Percentiles rank a stretch among this genome's conserved stretches.
Evolutionary conservation across 306 rosid genomes (phyloP).

Genomic region (Datisca glomerata): DNA sequence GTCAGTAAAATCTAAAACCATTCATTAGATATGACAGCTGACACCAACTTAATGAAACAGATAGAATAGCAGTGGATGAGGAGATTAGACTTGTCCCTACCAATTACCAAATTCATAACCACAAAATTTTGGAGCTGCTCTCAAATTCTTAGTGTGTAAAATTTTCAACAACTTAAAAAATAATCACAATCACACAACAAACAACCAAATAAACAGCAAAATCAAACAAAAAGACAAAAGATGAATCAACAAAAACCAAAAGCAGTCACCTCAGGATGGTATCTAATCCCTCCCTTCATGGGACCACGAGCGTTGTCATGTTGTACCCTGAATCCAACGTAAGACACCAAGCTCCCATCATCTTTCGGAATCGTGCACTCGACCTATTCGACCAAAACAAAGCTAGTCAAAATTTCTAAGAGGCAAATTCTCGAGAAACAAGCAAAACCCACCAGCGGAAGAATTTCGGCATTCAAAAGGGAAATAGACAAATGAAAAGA

Average conservation of each 20-base stretch:
- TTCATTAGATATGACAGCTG: too few species aligned
- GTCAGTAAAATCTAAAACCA: too few species aligned
- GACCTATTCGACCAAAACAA: conserved; percentile 23
- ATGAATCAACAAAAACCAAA: too few species aligned
- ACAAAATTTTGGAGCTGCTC: too few species aligned
- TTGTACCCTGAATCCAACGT: conserved; percentile 50
- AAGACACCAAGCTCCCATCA: conserved; percentile 49
- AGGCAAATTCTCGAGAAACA: conserved; percentile 3
- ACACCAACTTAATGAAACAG: too few species aligned
- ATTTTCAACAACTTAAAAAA: too few species aligned
- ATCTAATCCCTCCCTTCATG: conserved; percentile 70
- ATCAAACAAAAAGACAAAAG: background rate
- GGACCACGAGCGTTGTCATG: conserved; percentile 76
- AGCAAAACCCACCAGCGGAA: conserved; percentile 4
- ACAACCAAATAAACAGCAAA: background rate
- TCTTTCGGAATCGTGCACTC: conserved; percentile 71
- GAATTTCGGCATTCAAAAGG: background rate
- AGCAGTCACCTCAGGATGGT: conserved; percentile 43
- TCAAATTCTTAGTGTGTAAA: too few species aligned
- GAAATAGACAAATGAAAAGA: background rate
- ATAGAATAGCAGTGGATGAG: too few species aligned
- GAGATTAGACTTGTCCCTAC: too few species aligned
- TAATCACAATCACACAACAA: background rate
- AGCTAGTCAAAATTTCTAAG: background rate
- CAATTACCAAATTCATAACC: too few species aligned